Evolutionary conservation across 192 early-diverging fungal genomes (phyloP).

Genomic region (Geranomyces variabilis): DNA sequence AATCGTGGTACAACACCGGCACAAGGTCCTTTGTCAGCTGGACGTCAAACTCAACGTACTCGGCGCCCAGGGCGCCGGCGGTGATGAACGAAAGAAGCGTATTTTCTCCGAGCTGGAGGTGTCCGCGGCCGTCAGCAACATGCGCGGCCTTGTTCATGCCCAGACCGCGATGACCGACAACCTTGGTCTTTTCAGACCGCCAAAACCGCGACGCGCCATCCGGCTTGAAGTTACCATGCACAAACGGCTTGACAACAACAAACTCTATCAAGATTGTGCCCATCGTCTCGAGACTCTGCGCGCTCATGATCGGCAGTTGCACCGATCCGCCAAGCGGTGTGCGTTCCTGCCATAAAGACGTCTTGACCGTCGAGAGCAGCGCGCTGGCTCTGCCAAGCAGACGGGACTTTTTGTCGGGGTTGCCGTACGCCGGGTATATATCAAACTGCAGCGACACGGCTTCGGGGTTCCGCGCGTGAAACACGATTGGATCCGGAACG

Average conservation of each 20-base stretch:
- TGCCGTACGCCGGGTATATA: conserved; percentile 59
- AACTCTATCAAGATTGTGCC: conserved; percentile 64
- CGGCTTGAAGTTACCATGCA: conserved; percentile 58
- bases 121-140: conserved; percentile 27
- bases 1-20: conserved; percentile 91
- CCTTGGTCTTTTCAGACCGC: conserved; percentile 63
- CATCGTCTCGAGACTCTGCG: conserved; percentile 53
- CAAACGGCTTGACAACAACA: conserved; percentile 67
- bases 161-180: conserved; percentile 89
- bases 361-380: conserved; percentile 54
- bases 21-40: conserved; percentile 88
- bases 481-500: conserved; percentile 60
- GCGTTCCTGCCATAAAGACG: conserved; percentile 46
- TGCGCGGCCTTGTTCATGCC: conserved; percentile 74
- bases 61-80: conserved; percentile 79
- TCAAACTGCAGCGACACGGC: conserved; percentile 61
- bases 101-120: conserved; percentile 85
- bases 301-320: conserved; percentile 61
- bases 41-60: conserved; percentile 93
- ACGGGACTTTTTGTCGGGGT: conserved; percentile 37
- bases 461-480: conserved; percentile 52
- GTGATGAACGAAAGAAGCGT: conserved; percentile 84
- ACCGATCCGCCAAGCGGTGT: conserved; percentile 55
- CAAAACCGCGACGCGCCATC: conserved; percentile 56
- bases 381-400: conserved; percentile 62